These are phyloP conservation scores for Alisma plantagoaquatica DNA, from an alignment of 106 monocot genomes.

Conservation along the genomic window DNA sequence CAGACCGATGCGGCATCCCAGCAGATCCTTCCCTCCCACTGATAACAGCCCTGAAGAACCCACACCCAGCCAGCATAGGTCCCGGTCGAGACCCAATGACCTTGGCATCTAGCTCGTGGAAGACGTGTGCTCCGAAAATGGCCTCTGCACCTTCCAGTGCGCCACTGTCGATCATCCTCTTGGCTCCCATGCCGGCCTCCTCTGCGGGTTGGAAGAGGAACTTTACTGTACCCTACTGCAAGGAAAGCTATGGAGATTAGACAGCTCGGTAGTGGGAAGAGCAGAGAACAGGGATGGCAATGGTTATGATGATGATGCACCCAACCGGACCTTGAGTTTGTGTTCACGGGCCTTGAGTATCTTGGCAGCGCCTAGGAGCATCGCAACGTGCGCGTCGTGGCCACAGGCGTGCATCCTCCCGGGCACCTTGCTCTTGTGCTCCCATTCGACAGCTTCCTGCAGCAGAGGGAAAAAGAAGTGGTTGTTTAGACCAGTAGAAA, in stretches of 20 bases:
- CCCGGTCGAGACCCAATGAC: slow-evolving; percentile 57
- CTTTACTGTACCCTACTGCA: slow-evolving; percentile 93
- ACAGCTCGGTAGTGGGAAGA: too few relatives aligned
- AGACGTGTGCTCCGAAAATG: slow-evolving; percentile 77
- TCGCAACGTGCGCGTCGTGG: slow-evolving; percentile 16
- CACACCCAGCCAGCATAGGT: slow-evolving; percentile 79
- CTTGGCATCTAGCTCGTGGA: slow-evolving; percentile 31
- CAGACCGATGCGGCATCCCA: slow-evolving; percentile 16
- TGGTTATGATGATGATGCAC: neutral
- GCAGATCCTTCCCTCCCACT: slow-evolving; percentile 2
- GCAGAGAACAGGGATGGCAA: neutral
- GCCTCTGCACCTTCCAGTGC: slow-evolving; percentile 60
- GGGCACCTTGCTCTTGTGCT: slow-evolving; percentile 37
- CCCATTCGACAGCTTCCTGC: slow-evolving; percentile 75
- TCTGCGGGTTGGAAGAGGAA: slow-evolving; percentile 90
- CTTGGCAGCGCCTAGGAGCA: slow-evolving; percentile 20
- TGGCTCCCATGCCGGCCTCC: slow-evolving; percentile 73
- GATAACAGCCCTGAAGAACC: slow-evolving; percentile 64
- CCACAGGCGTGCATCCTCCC: slow-evolving; percentile 26
- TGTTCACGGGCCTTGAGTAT: slow-evolving; percentile 30
- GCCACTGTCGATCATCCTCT: slow-evolving; percentile 78
- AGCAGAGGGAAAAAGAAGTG: neutral
- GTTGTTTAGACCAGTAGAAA: too few relatives aligned
- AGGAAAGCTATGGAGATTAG: too few relatives aligned
- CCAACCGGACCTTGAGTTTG: slow-evolving; percentile 31